These are phyloP conservation scores for Fusarium sp. DNA, from an alignment of 2,329 filamentous ascomycete species.

Conservation along the genomic window DNA sequence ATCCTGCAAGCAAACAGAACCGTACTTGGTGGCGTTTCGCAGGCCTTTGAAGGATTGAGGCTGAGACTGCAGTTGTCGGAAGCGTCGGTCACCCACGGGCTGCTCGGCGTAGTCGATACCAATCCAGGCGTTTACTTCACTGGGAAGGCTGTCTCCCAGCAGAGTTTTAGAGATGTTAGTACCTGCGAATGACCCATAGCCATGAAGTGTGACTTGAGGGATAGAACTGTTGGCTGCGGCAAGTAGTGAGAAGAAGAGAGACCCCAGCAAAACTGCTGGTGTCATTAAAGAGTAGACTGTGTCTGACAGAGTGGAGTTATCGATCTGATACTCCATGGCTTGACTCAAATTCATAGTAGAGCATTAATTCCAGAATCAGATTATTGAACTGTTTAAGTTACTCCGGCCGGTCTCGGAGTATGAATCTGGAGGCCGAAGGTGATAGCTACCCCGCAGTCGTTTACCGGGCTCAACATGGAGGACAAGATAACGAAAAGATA, in stretches of 20 bases:
- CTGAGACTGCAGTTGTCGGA: background rate
- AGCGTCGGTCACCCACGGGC: slow-evolving; percentile 5
- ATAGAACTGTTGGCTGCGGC: background rate
- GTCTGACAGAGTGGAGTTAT: background rate
- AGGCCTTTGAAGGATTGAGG: background rate
- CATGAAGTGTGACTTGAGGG: slow-evolving; percentile 8
- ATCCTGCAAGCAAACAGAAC: slow-evolving; percentile 11
- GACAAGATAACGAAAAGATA: too few relatives aligned
- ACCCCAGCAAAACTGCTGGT: background rate
- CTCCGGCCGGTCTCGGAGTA: too few relatives aligned
- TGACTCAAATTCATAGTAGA: background rate
- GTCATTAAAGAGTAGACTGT: background rate
- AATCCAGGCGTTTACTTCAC: slow-evolving; percentile 9
- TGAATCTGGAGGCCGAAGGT: too few relatives aligned
- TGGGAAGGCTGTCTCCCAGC: background rate
- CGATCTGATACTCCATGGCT: slow-evolving; percentile 1
- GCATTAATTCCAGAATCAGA: too few relatives aligned
- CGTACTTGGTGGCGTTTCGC: slow-evolving; percentile 7
- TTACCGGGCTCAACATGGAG: too few relatives aligned
- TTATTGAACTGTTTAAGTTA: too few relatives aligned
- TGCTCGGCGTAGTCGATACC: slow-evolving; percentile 13
- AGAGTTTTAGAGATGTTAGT: slow-evolving; percentile 4
- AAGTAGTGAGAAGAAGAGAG: background rate
- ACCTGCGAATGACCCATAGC: slow-evolving; percentile 5
- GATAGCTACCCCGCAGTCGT: too few relatives aligned